These are phyloP conservation scores for Spathaspora sp. DNA, from an alignment of 1,139 yeast genomes.

Conservation along the genomic window DNA sequence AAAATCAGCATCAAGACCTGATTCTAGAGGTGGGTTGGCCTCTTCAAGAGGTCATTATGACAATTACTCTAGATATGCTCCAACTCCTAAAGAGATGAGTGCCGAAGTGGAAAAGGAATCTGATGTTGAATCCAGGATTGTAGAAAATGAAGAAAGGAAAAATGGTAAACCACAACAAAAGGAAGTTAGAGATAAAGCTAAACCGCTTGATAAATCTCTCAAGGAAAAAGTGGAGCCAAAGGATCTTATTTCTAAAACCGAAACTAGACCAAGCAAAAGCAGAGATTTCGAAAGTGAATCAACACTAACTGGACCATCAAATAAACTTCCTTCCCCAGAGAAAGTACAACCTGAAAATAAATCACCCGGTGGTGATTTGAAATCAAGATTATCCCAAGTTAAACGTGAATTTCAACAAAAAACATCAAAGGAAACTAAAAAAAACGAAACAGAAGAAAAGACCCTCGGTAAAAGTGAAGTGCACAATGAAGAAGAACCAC, in stretches of 20 bases:
- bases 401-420: conserved; percentile 9
- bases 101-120: conserved; percentile 7
- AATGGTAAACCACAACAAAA: background rate
- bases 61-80: conserved; percentile 24
- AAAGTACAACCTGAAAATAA: background rate
- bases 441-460: background rate
- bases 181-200: background rate
- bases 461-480: background rate
- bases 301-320: background rate
- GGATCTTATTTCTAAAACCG: background rate
- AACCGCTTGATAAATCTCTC: background rate
- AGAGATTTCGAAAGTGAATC: conserved; percentile 3
- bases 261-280: background rate
- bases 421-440: background rate
- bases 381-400: conserved; percentile 9
- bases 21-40: conserved; percentile 18
- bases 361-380: conserved; percentile 4
- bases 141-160: conserved; percentile 1
- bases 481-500: conserved; percentile 1
- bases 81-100: conserved; percentile 7
- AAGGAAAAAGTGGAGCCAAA: background rate
- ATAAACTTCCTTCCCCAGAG: background rate
- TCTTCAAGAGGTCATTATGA: conserved; percentile 27
- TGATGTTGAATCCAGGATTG: background rate
- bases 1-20: conserved; percentile 20